Evolutionary conservation across 2,329 filamentous ascomycete species (phyloP), one percentile per base, ranked within the genome.

Genomic region (Westerdykella aurantiaca): DNA sequence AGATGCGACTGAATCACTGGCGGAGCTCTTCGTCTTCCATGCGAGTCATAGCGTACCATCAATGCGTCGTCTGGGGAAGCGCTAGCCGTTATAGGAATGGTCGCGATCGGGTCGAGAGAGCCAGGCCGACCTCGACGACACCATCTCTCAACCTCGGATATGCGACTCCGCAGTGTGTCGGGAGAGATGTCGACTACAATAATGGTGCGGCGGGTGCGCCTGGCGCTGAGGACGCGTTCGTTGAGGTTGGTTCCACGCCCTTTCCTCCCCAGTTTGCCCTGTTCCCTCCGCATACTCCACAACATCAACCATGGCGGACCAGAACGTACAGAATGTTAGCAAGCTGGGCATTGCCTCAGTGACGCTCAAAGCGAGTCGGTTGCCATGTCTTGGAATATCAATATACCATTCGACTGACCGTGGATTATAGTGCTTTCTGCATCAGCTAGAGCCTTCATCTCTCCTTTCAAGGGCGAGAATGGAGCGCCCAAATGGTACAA

Each of bases 391-490:
- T 16, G 16, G 12, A 18, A 13, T 33, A 6, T 22, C 3, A 25
- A 10, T 21, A n/a, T 17, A 18, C 12, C 12, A 14, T 14, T 33
- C 25, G 5, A 34, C 41, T 43, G 13, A 49, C 45, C 12, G 46
- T 37, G 14, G 14, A 5, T 16, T 7, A 23, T 25, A 61, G 64
- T 67, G 17, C 49, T 65, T 34, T 52, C 65, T 9, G 63, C 62
- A n/a, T 54, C 64, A 5, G 51, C 50, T 23, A 63, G 66, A 7
- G 46, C 63, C 29, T 42, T 66, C 42, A 61, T 55, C 0, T 64
- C 64, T 0, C 68, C 62, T 6, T 63, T 71, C 60, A 67, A 66
- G 43, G 61, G 62, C 47, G 33, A 50, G 21, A 64, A 62, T 38
- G 63, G 55, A 43, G 57, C 58, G 41, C 64, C 55, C 39, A 66